Evolutionary conservation across 257 asterid species (phyloP), one percentile per base, ranked within the genome.

Genomic region (Asclepias syriaca): DNA sequence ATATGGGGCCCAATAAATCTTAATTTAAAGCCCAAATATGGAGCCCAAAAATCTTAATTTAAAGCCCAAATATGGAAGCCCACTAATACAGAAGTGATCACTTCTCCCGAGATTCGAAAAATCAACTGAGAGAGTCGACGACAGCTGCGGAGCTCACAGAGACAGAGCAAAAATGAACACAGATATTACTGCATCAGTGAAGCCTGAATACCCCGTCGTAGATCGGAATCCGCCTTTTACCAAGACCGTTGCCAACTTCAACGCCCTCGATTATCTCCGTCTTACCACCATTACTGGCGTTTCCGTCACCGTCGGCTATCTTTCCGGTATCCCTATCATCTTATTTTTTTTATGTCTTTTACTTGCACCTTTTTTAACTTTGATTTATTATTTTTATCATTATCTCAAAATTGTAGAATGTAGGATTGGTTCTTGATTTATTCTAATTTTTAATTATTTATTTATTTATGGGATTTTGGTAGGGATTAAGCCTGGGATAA

Each of bases 151-250:
- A 3, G 55, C 29, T 21, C 37, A 21, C 40, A 11, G 66, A 34
- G 11, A 54, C 59, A 24, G 27, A 72, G 78, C 57, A 22, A 85
- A 69, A 43, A 90, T 93, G 98, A 90, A 90, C 70, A 87, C 97
- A 19, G 96, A 90, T 72, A 93, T 93, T 3, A 91, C 98, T n/a
- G 93, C 97, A 60, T 92, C 92, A 50, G 84, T 70, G 73, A 93
- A 93, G 84, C 98, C 98, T 7, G 96, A 88, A 71, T 91, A 91
- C 55, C 95, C 96, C 50, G 97, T 93, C 2, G 58, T 93, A 37
- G 97, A 93, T 91, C 97, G 98, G 60, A 91, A 91, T 61, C 97
- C 97, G 1, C 96, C 97, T 0, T 93, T 93, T 74, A 87, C 96
- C 1, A 93, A 89, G 86, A 84, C 96, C 18, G 98, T 93, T 2